Evolutionary conservation across 1,284 basidiomycete genomes (phyloP).

Genomic region (Afroboletus lepidellus): DNA sequence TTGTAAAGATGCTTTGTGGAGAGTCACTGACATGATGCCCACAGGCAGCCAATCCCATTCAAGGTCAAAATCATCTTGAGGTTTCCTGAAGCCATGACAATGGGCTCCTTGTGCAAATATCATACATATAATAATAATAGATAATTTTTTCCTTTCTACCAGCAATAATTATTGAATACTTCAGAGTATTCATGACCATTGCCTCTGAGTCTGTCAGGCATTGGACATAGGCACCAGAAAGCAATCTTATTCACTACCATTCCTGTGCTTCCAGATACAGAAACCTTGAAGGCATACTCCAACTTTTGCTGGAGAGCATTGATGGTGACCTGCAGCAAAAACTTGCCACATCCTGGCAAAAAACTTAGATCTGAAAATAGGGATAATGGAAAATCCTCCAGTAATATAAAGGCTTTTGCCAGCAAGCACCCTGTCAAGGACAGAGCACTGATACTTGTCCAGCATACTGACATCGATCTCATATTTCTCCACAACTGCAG

Average conservation of each 20-base stretch:
- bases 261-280: background rate
- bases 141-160: too few relatives aligned
- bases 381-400: background rate
- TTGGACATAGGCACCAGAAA: too few relatives aligned
- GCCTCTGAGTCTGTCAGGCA: too few relatives aligned
- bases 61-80: too few relatives aligned
- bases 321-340: background rate
- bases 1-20: too few relatives aligned
- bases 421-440: background rate
- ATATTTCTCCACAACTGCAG: background rate
- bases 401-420: background rate
- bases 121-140: too few relatives aligned
- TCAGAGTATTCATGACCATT: too few relatives aligned
- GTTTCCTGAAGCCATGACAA: too few relatives aligned
- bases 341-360: background rate
- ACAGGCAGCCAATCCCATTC: too few relatives aligned
- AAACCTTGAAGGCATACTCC: background rate
- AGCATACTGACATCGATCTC: background rate
- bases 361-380: background rate
- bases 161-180: too few relatives aligned
- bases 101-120: too few relatives aligned
- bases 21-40: too few relatives aligned
- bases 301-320: background rate
- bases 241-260: background rate
- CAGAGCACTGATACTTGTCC: background rate